Percentiles rank a stretch among this genome's conserved stretches.
These are phyloP conservation scores for Pelargonium australe DNA, from an alignment of 441 rosid species.

Conservation along the genomic window DNA sequence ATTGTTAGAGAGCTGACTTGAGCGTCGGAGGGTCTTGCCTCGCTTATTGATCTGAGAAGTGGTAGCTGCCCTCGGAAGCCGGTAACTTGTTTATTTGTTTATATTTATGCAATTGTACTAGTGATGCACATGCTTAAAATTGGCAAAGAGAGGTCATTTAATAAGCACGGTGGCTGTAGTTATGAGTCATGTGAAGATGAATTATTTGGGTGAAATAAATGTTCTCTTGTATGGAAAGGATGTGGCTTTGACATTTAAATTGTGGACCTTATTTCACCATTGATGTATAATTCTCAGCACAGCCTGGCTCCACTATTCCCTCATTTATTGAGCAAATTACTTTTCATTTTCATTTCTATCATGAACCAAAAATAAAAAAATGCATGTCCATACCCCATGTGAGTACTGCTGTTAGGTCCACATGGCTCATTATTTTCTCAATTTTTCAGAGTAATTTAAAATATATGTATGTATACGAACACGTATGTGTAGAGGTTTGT, in stretches of 20 bases:
- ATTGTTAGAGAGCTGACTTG: no score
- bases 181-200: background rate
- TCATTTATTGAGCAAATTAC: background rate
- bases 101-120: background rate
- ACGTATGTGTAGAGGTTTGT: no score
- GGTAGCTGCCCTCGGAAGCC: background rate
- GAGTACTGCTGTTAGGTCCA: no score
- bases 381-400: no score
- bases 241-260: background rate
- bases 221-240: background rate
- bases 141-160: background rate
- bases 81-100: background rate
- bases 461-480: background rate
- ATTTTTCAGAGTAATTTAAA: background rate
- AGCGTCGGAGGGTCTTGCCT: no score
- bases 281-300: background rate
- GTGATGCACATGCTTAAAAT: background rate
- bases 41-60: background rate
- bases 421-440: background rate
- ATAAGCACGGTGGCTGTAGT: slow-evolving; percentile 1
- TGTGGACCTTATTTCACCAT: slow-evolving; percentile 4
- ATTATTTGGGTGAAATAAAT: slow-evolving; percentile 2
- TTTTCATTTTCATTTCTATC: background rate
- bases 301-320: background rate
- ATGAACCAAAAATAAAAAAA: no score